These are phyloP conservation scores for Fraxinus platypoda DNA, from an alignment of 305 asterid species.

Conservation along the genomic window DNA sequence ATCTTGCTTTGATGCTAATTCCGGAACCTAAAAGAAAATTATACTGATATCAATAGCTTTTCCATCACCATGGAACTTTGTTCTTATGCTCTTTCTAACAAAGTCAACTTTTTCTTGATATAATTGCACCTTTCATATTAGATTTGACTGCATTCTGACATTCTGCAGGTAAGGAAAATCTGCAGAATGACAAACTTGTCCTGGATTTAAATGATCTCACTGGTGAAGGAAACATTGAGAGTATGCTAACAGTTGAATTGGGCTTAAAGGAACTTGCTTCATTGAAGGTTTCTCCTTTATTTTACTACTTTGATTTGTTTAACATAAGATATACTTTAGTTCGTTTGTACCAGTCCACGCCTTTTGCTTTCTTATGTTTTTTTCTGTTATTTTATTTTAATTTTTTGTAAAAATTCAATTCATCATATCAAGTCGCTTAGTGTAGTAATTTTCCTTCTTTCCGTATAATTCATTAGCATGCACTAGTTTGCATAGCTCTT, in stretches of 20 bases:
- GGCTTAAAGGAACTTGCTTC: constrained; percentile 92
- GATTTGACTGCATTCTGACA: constrained; percentile 10
- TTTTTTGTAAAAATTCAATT: not conserved
- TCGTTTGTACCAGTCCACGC: not conserved
- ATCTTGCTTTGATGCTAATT: constrained; percentile 20
- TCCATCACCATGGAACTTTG: not conserved
- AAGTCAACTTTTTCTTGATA: not conserved
- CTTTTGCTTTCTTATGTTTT: not conserved
- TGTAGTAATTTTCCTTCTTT: constrained; percentile 9
- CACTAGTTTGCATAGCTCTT: constrained; percentile 18
- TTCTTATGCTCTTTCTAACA: not conserved
- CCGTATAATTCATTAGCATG: constrained; percentile 13
- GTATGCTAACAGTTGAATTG: constrained; percentile 93
- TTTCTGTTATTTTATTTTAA: not conserved
- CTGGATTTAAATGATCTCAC: constrained; percentile 83
- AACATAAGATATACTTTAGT: not conserved
- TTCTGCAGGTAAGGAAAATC: constrained; percentile 56
- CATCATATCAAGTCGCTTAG: constrained; percentile 17
- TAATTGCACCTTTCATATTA: not conserved
- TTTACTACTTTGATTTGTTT: constrained; percentile 18
- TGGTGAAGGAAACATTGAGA: constrained; percentile 96
- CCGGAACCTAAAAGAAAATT: constrained; percentile 22
- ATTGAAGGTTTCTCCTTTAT: constrained; percentile 57
- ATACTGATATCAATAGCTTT: not conserved
- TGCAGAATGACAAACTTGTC: constrained; percentile 55